These are phyloP conservation scores for Nakataea oryzae DNA, from an alignment of 2,329 filamentous ascomycete species.

Conservation along the genomic window DNA sequence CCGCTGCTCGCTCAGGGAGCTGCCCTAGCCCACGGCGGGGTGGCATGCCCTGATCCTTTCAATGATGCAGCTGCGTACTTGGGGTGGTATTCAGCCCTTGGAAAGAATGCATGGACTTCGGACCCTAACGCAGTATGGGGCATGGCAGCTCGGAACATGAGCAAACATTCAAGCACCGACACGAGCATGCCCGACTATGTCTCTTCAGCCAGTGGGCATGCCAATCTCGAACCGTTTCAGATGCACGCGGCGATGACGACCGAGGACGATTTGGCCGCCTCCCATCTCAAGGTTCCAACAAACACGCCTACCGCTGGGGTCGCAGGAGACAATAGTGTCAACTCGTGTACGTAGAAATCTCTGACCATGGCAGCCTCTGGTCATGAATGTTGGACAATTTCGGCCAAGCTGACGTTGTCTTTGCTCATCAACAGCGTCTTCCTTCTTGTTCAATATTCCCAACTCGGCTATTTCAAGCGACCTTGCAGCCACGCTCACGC, in stretches of 20 bases:
- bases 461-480: conserved; percentile 20
- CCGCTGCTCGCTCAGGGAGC: conserved; percentile 1
- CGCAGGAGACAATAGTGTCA: not conserved
- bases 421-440: conserved; percentile 1
- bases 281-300: conserved; percentile 25
- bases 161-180: conserved; percentile 24
- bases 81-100: conserved; percentile 10
- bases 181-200: conserved; percentile 31
- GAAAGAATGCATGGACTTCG: not conserved
- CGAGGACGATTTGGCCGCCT: conserved; percentile 18
- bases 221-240: conserved; percentile 14
- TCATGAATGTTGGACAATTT: not conserved
- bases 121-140: conserved; percentile 10
- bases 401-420: not conserved
- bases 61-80: conserved; percentile 13
- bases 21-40: not conserved
- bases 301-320: conserved; percentile 27
- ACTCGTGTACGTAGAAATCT: not conserved
- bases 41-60: conserved; percentile 17
- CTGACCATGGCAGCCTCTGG: not conserved
- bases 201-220: conserved; percentile 8
- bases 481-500: conserved; percentile 31
- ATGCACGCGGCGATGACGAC: conserved; percentile 18
- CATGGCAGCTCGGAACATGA: conserved; percentile 2
- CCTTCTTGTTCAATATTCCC: conserved; percentile 9